phyloP scores from a whole-genome alignment of 1,139 yeast genomes.

The Barnettozyma hawaiiensis region DNA sequence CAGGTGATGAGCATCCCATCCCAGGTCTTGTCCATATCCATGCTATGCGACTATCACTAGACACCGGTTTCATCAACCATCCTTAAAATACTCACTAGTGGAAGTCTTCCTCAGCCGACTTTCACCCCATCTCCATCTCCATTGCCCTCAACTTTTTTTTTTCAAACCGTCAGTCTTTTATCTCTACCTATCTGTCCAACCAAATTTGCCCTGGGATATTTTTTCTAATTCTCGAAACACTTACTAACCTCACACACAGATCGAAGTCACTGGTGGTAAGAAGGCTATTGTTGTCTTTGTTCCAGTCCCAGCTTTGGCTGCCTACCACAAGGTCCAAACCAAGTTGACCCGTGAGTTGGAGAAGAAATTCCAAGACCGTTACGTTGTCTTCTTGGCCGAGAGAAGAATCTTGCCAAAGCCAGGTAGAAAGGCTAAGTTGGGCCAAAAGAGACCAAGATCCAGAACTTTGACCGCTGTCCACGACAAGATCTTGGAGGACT shows the following conservation, averaged over 20 bases:
- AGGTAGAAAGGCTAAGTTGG: constrained; percentile 83
- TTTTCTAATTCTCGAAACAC: neutral
- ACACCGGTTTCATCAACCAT: neutral
- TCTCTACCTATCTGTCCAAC: constrained; percentile 4
- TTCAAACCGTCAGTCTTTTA: neutral
- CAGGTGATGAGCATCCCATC: neutral
- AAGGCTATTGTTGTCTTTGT: constrained; percentile 97
- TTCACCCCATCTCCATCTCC: too few species aligned
- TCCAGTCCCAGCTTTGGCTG: constrained; percentile 90
- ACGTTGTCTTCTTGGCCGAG: constrained; percentile 98
- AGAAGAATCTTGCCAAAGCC: constrained; percentile 99
- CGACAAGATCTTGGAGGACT: constrained; percentile 97
- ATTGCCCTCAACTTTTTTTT: neutral
- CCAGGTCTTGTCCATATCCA: neutral
- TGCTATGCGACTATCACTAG: neutral
- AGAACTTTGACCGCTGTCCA: constrained; percentile 99
- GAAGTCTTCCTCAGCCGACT: neutral
- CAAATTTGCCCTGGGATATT: neutral
- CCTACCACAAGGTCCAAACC: constrained; percentile 96
- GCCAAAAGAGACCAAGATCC: constrained; percentile 99
- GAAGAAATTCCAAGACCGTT: constrained; percentile 99
- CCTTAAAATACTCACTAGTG: neutral
- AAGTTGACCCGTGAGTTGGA: constrained; percentile 99
- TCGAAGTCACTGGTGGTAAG: constrained; percentile 98
- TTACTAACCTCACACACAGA: constrained; percentile 32